Percentiles rank a stretch among this genome's conserved stretches.
Evolutionary conservation across 257 asterid genomes (phyloP).

Genomic region (Przewalskia tangutica): DNA sequence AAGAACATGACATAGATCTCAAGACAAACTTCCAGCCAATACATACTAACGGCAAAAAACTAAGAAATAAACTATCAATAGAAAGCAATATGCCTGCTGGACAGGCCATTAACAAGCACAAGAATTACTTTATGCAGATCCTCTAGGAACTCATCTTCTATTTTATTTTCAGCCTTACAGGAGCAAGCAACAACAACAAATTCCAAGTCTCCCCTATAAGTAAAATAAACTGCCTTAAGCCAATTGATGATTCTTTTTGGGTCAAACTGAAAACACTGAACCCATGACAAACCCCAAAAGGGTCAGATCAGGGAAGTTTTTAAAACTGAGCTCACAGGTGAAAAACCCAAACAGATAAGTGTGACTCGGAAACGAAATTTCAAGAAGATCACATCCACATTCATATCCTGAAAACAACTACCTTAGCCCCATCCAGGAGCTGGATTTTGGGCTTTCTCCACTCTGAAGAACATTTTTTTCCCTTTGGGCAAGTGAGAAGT

Average conservation of each 20-base stretch:
- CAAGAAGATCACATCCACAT: background rate
- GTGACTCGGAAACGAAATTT: background rate
- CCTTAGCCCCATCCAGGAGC: background rate
- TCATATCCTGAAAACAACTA: background rate
- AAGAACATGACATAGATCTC: background rate
- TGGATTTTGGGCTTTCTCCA: background rate
- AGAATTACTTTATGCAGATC: background rate
- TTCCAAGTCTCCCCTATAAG: background rate
- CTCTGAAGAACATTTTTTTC: background rate
- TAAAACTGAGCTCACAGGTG: background rate
- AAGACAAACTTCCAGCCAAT: background rate
- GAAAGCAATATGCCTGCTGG: background rate
- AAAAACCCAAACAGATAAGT: background rate
- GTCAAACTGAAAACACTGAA: background rate
- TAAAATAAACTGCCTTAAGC: background rate
- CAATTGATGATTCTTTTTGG: background rate
- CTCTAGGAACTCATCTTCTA: background rate
- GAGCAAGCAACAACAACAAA: background rate
- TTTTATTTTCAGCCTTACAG: background rate
- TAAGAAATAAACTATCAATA: background rate
- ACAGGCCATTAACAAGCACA: background rate
- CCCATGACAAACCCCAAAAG: background rate
- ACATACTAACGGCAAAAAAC: background rate
- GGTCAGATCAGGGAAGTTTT: background rate
- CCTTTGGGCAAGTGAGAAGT: background rate